Conservation (phyloP, 768 basidiomycete genomes). For the Tricholoma sp. region DNA sequence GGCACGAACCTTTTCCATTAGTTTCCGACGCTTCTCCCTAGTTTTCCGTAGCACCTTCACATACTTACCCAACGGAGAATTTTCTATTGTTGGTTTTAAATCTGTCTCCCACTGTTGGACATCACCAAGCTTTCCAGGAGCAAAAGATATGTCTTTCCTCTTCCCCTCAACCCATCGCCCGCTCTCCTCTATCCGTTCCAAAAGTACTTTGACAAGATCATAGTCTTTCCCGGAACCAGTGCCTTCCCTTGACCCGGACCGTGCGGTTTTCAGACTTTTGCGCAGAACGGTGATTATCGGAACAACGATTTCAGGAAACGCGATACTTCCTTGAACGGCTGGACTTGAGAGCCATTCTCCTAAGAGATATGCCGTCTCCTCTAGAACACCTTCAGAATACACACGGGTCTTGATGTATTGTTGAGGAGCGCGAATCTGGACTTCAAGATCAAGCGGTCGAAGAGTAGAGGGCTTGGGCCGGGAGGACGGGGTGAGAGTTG, state of each 20-base stretch:
- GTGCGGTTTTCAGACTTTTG: constrained; percentile 64
- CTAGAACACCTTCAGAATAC: constrained; percentile 75
- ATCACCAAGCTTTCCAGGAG: constrained; percentile 62
- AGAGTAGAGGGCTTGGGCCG: constrained; percentile 83
- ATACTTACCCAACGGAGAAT: constrained; percentile 78
- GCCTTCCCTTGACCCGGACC: constrained; percentile 28
- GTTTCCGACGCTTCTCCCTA: constrained; percentile 63
- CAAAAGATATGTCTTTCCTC: constrained; percentile 67
- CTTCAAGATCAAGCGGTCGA: constrained; percentile 85
- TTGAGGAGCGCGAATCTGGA: constrained; percentile 79
- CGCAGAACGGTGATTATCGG: constrained; percentile 71
- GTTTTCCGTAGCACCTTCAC: constrained; percentile 77
- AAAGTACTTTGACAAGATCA: constrained; percentile 61
- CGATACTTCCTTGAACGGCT: constrained; percentile 76
- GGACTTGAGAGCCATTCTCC: constrained; percentile 75
- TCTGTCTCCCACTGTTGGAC: constrained; percentile 71
- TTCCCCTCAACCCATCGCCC: constrained; percentile 69
- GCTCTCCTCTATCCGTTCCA: constrained; percentile 88
- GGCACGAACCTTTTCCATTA: constrained; percentile 65
- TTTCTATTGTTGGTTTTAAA: constrained; percentile 51
- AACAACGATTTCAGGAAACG: constrained; percentile 89
- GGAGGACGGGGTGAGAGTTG: constrained; percentile 59
- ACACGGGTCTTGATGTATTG: constrained; percentile 87
- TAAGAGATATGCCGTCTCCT: constrained; percentile 75
- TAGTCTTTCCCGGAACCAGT: constrained; percentile 48